Evolutionary conservation across 805 yeast species (phyloP), one percentile per base, ranked within the genome.

Genomic region (Yamadazyma akitaensis): DNA sequence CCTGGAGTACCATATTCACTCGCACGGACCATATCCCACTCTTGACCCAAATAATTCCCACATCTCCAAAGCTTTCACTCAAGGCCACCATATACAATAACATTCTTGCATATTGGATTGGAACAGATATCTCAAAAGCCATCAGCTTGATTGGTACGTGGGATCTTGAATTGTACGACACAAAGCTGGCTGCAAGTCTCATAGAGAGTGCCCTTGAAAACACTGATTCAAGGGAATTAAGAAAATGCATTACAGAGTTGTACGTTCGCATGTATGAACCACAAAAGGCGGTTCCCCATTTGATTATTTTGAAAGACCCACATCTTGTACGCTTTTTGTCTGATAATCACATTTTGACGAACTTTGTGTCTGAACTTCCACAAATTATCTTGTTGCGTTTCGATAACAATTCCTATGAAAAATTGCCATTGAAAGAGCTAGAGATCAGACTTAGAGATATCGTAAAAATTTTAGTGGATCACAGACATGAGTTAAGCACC

Each of bases 401-500:
- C 14, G 46, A 47, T 1, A 49, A 58, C 0, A 60, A 66, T 1
- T 77, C 75, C 16, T 51, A 80, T 1, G 56, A 61, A 9, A 58
- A 61, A 2, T 59, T 75, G 3, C 71, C 83, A 1, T 61, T 80
- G 1, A 64, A 62, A 1, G 62, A 68, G 5, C 50, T 84, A 2
- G 62, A 68, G 18, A 57, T 59, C 1, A 64, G 63, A 18, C 58
- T 85, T 6, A 41, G 51, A 2, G 76, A 75, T 13, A 64, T 82
- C 1, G 67, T 88, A 6, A 61, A 70, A 3, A 65, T 87, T 6
- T 66, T 88, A 26, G 83, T 84, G 2, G 80, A 77, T 10, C 79
- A 79, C 41, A 70, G 88, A 37, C 86, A 83, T 53, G 89, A 86
- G 55, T 64, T 91, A 3, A 52, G 72, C 2, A 85, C 96, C 0